Evolutionary conservation across 2,329 filamentous ascomycete species (phyloP), one percentile per base, ranked within the genome.

Genomic region (Diplodia mutila): DNA sequence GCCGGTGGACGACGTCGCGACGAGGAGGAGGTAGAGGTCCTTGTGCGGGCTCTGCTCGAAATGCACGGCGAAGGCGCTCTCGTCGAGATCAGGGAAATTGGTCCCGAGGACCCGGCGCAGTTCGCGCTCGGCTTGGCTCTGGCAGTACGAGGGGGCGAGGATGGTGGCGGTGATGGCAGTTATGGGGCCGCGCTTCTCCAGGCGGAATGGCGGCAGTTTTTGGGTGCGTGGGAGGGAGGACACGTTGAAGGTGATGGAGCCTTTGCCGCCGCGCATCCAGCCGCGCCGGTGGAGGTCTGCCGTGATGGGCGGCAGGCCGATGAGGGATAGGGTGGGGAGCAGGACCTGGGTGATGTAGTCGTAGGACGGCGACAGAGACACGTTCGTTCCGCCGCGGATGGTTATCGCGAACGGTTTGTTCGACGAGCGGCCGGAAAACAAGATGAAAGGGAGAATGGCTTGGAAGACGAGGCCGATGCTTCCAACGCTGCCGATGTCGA

Each of bases 301-400:
- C 0, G 75, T 72, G 51, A 88, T 79, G 3, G 68, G 70, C 2
- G 85, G 84, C 16, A 88, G 76, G 5, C 86, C 85, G 39, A 89
- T 79, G 34, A 73, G 76, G 1, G 76, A 69, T 25, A 88, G 81
- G 67, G 83, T 85, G 0, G 87, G 87, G 2, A 85, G 72, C 6
- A 89, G 79, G 3, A 89, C 86, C 71, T 87, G 83, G 2, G 76
- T 69, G 11, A 86, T 76, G 71, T 88, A 89, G 59, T 89, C 87
- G 72, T 81, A 82, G 2, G 84, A 86, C 8, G 86, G 86, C 0
- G 84, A 83, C 37, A 78, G 81, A 0, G 83, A 83, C 2, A 86
- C 84, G 70, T 89, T 88, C 0, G 87, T 89, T 8, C 87, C 87
- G 6, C 87, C 87, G 9, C 77, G 83, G 42, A 89, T 81, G 1